Percentiles rank a stretch among this genome's conserved stretches.
Conservation (phyloP, 305 asterid genomes). For the Solanum aculeatissimum region DNA sequence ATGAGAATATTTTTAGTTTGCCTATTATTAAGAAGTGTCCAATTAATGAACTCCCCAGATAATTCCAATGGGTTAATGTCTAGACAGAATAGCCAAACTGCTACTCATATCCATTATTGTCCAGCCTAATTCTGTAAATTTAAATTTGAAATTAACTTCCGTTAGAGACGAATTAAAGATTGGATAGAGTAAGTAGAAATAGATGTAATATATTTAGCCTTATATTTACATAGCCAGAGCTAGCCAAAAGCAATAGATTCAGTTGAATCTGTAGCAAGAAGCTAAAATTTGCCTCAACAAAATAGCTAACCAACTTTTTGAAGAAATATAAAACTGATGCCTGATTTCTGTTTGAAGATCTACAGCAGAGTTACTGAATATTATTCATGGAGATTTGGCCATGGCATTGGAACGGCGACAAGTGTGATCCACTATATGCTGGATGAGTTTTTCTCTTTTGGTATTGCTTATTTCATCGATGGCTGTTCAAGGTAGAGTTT, state of each 20-base stretch:
- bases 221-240: neutral
- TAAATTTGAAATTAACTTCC: neutral
- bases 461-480: neutral
- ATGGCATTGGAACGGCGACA: constrained; percentile 13
- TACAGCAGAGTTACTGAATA: neutral
- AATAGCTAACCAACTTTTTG: neutral
- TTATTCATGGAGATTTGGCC: neutral
- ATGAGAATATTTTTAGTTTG: neutral
- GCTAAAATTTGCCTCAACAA: neutral
- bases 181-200: neutral
- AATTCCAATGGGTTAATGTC: neutral
- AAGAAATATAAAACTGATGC: neutral
- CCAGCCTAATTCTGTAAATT: neutral
- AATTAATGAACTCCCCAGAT: neutral
- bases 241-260: neutral
- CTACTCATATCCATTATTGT: neutral
- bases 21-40: neutral
- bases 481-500: neutral
- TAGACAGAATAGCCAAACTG: neutral
- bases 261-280: neutral
- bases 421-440: constrained; percentile 9
- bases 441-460: neutral
- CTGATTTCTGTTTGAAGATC: neutral
- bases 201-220: neutral
- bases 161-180: neutral